These are phyloP conservation scores for Allium sativum DNA, from an alignment of 106 monocot species.

Conservation along the genomic window DNA sequence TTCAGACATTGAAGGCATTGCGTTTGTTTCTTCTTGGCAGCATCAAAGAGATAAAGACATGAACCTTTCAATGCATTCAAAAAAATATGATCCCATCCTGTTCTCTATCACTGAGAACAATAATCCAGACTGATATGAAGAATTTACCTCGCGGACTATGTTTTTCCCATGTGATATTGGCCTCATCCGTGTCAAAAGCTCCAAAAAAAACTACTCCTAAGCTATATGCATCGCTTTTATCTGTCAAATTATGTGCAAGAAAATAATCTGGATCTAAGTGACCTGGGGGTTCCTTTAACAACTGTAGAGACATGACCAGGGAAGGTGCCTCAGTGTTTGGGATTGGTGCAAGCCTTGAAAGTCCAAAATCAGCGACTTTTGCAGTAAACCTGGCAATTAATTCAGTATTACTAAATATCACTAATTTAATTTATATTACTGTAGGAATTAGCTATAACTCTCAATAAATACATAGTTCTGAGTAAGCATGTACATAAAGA, in stretches of 20 bases:
- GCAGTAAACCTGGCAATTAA: constrained; percentile 15
- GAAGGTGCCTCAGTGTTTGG: constrained; percentile 46
- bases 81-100: constrained; percentile 71
- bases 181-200: constrained; percentile 81
- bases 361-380: constrained; percentile 98
- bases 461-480: too few relatives aligned
- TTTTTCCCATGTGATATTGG: constrained; percentile 91
- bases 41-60: constrained; percentile 58
- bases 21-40: constrained; percentile 75
- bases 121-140: constrained; percentile 52
- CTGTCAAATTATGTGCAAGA: constrained; percentile 85
- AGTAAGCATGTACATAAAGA: too few relatives aligned
- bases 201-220: constrained; percentile 92
- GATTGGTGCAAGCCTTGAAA: constrained; percentile 80
- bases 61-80: constrained; percentile 73
- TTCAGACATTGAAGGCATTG: constrained; percentile 74
- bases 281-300: constrained; percentile 95
- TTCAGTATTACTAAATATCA: too few relatives aligned
- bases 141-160: constrained; percentile 67
- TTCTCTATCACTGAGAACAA: constrained; percentile 55
- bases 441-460: too few relatives aligned
- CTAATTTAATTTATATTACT: too few relatives aligned
- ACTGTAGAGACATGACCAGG: constrained; percentile 85
- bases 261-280: constrained; percentile 99
- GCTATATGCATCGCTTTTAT: constrained; percentile 97